phyloP scores from a whole-genome alignment of 345 rosid species.

The Cardamine chenopodiifolia region DNA sequence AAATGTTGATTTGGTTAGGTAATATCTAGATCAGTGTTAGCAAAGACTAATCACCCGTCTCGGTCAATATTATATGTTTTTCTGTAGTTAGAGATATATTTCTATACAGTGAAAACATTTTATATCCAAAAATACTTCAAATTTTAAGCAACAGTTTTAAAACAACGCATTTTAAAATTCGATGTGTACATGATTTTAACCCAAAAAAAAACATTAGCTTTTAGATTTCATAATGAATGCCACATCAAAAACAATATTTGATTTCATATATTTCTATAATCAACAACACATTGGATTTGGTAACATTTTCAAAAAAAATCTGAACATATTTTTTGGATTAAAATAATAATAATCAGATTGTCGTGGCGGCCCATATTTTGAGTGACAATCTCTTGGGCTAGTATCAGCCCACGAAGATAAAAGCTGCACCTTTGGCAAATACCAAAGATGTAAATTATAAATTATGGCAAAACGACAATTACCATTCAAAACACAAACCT shows the following conservation, averaged over 20 bases:
- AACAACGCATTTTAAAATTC: neutral
- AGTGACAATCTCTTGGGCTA: neutral
- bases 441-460: neutral
- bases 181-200: neutral
- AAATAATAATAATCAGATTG: neutral
- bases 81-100: neutral
- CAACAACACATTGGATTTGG: neutral
- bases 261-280: neutral
- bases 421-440: neutral
- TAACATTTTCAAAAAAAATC: neutral
- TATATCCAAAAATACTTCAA: neutral
- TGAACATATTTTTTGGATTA: neutral
- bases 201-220: neutral
- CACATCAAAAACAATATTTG: neutral
- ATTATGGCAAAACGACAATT: neutral
- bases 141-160: neutral
- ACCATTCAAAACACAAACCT: neutral
- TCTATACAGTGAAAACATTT: neutral
- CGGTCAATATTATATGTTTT: neutral
- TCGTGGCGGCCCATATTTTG: neutral
- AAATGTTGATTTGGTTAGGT: conserved; percentile 11
- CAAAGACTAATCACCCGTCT: neutral
- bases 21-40: conserved; percentile 4
- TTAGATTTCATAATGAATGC: neutral
- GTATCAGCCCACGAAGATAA: conserved; percentile 1